A percentile compares a stretch with the other conserved stretches of the same genome.
phyloP scores from a whole-genome alignment of 2,329 filamentous ascomycete species.

The Stenocarpella maydis region DNA sequence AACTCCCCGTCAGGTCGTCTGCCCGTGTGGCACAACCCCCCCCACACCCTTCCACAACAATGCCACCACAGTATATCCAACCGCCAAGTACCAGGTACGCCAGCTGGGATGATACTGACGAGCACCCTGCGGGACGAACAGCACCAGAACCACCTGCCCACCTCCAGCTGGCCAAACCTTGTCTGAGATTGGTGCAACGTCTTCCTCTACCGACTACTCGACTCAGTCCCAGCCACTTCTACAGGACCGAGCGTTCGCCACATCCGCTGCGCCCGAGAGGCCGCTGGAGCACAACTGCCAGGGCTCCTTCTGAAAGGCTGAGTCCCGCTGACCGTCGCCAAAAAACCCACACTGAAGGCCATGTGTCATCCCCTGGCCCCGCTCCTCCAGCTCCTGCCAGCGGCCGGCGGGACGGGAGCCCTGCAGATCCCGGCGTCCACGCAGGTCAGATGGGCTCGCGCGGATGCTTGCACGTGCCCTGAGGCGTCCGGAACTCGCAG shows the following conservation, averaged over 20 bases:
- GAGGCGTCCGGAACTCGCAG: not conserved
- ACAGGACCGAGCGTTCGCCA: not conserved
- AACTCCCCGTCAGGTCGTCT: too few relatives aligned
- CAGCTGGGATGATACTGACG: constrained; percentile 1
- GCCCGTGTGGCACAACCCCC: not conserved
- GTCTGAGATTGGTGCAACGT: not conserved
- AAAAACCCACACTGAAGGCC: not conserved
- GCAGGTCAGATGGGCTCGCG: constrained; percentile 14
- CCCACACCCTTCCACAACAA: not conserved
- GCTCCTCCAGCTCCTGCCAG: constrained; percentile 13
- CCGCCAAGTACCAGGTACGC: not conserved
- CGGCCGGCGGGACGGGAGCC: constrained; percentile 3
- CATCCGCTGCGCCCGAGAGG: not conserved
- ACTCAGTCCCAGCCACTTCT: constrained; percentile 17
- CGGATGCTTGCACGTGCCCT: not conserved
- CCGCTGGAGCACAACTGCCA: not conserved
- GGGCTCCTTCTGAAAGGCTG: not conserved
- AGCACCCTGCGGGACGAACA: constrained; percentile 10
- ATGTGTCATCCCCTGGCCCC: not conserved
- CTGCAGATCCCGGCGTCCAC: constrained; percentile 7
- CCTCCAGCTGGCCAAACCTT: constrained; percentile 2
- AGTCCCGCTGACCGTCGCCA: not conserved
- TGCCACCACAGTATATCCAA: not conserved
- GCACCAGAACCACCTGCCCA: not conserved
- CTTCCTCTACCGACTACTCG: not conserved